Conservation (phyloP, 257 asterid genomes). For the Primulina eburnea region DNA sequence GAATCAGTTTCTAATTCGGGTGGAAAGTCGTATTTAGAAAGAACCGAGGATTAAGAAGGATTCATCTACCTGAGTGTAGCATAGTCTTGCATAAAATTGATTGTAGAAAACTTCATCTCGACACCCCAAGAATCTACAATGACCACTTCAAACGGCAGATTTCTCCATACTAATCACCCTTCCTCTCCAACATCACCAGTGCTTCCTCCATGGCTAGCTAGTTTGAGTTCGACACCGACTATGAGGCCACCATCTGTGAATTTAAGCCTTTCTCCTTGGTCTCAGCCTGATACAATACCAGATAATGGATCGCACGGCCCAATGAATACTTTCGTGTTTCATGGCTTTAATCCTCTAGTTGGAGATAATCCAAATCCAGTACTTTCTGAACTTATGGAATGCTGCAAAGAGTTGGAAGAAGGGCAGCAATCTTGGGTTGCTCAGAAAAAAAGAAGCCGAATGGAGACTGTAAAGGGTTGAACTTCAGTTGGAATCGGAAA, state of each 20-base stretch:
- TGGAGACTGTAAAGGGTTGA: constrained; percentile 73
- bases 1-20: too few relatives aligned
- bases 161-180: constrained; percentile 36
- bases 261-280: constrained; percentile 42
- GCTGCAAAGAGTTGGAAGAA: constrained; percentile 45
- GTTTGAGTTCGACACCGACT: constrained; percentile 36
- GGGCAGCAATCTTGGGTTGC: constrained; percentile 40
- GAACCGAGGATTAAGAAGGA: too few relatives aligned
- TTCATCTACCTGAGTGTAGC: too few relatives aligned
- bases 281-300: constrained; percentile 29
- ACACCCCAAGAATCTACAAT: constrained; percentile 25
- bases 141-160: constrained; percentile 58
- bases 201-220: constrained; percentile 55
- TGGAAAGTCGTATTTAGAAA: too few relatives aligned
- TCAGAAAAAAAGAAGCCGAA: constrained; percentile 46
- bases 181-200: constrained; percentile 32
- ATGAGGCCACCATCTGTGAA: constrained; percentile 26
- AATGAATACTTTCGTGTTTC: constrained; percentile 10
- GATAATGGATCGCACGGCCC: not conserved
- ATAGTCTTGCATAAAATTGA: not conserved
- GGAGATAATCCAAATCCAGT: constrained; percentile 26
- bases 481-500: constrained; percentile 81
- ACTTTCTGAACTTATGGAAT: constrained; percentile 35
- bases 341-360: constrained; percentile 21
- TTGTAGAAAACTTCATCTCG: constrained; percentile 34